A percentile compares a stretch with the other conserved stretches of the same genome.
These are phyloP conservation scores for Colletotrichum abscissum DNA, from an alignment of 2,329 filamentous ascomycete species.

Conservation along the genomic window DNA sequence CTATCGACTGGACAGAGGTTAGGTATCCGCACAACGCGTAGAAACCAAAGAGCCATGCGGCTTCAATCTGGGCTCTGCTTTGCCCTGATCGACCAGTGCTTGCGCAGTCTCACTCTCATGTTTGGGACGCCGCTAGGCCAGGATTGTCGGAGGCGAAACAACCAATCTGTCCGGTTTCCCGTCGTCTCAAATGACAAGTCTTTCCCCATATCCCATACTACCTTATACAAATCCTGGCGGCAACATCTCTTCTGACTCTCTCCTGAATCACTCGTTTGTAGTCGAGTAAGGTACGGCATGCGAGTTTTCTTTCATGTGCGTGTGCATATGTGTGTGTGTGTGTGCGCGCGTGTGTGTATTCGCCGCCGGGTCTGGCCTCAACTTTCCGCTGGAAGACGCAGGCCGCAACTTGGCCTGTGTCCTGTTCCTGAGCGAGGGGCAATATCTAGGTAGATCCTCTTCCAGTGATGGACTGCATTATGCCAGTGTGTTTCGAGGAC, in stretches of 20 bases:
- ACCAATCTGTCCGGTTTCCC: not conserved
- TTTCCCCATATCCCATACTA: not conserved
- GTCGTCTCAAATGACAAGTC: conserved; percentile 3
- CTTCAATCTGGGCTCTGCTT: not conserved
- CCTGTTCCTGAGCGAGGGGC: conserved; percentile 1
- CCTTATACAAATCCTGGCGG: not conserved
- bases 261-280: not conserved
- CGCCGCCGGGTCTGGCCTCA: conserved; percentile 13
- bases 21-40: not conserved
- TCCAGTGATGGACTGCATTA: conserved; percentile 5
- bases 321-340: not conserved
- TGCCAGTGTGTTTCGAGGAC: conserved; percentile 20
- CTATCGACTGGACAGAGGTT: not conserved
- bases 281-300: not conserved
- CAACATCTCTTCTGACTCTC: not conserved
- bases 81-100: not conserved
- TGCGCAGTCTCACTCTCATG: not conserved
- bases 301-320: not conserved
- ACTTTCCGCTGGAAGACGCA: not conserved
- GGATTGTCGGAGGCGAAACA: not conserved
- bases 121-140: not conserved
- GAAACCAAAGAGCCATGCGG: not conserved
- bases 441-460: conserved; percentile 4
- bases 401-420: not conserved
- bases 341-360: not conserved